Percentiles rank a stretch among this genome's conserved stretches.
Conservation (phyloP, 129 eudicot genomes). For the Tanacetum coccineum region DNA sequence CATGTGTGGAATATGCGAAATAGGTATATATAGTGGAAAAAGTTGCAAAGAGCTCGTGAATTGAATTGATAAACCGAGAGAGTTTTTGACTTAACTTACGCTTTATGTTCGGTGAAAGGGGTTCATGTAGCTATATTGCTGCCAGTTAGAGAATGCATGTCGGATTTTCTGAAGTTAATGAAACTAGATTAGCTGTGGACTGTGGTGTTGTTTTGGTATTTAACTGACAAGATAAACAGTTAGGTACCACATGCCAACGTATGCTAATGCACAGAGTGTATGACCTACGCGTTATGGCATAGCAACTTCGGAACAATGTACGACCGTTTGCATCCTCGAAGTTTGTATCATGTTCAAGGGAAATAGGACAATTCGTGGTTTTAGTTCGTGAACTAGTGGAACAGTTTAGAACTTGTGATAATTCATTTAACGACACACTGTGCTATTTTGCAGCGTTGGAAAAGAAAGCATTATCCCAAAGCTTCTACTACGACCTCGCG, state of each 20-base stretch:
- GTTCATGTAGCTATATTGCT: background rate
- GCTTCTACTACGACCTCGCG: slow-evolving; percentile 50
- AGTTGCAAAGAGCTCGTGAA: background rate
- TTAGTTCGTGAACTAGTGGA: slow-evolving; percentile 7
- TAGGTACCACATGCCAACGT: background rate
- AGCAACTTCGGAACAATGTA: background rate
- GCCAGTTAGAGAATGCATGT: background rate
- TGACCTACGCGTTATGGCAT: background rate
- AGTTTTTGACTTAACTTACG: too few species aligned
- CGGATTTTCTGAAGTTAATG: background rate
- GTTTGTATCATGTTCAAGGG: slow-evolving; percentile 8
- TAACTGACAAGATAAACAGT: slow-evolving; percentile 4
- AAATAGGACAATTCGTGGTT: background rate
- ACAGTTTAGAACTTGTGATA: slow-evolving; percentile 3
- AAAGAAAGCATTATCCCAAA: slow-evolving; percentile 66
- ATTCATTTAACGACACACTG: background rate
- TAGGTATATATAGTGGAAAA: background rate
- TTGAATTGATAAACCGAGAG: too few species aligned
- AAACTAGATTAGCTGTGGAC: background rate
- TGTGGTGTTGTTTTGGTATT: background rate
- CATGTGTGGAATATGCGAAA: background rate
- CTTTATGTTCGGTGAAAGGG: background rate
- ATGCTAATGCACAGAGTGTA: background rate
- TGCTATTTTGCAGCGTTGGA: slow-evolving; percentile 52
- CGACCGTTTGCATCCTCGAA: background rate